A percentile compares a stretch with the other conserved stretches of the same genome.
Evolutionary conservation across 352 stramenopile species (phyloP).

Genomic region (Globisporangium cederbergense): DNA sequence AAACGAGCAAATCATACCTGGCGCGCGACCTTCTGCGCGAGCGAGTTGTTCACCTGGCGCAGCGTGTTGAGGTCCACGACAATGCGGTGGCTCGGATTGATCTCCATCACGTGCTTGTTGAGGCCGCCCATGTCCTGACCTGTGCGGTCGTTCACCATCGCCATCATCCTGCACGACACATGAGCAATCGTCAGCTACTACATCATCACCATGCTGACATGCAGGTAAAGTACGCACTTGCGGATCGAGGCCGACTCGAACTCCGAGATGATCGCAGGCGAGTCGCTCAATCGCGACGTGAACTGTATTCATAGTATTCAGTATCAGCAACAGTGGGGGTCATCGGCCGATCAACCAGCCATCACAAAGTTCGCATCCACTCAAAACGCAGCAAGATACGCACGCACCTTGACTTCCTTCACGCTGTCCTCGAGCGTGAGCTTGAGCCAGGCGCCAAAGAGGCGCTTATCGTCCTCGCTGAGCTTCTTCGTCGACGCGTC

Average conservation of each 20-base stretch:
- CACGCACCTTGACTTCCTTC: conserved; percentile 85
- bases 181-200: not conserved
- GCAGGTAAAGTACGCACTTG: conserved; percentile 48
- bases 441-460: conserved; percentile 94
- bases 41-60: conserved; percentile 74
- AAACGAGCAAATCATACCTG: conserved; percentile 37
- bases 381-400: not conserved
- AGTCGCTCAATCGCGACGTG: conserved; percentile 91
- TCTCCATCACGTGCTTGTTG: conserved; percentile 96
- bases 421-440: conserved; percentile 88
- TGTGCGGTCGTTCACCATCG: conserved; percentile 92
- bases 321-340: not conserved
- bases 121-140: conserved; percentile 48
- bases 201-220: not conserved
- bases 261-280: conserved; percentile 98
- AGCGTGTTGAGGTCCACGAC: conserved; percentile 92
- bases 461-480: conserved; percentile 80
- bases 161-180: conserved; percentile 93
- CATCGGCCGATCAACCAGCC: not conserved
- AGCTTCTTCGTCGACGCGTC: conserved; percentile 59
- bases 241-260: conserved; percentile 96
- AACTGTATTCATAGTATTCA: conserved; percentile 33
- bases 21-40: conserved; percentile 81
- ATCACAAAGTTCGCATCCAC: not conserved
- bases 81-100: conserved; percentile 98